These are phyloP conservation scores for Aureobasidium sp. DNA, from an alignment of 2,329 filamentous ascomycete genomes.

Conservation along the genomic window DNA sequence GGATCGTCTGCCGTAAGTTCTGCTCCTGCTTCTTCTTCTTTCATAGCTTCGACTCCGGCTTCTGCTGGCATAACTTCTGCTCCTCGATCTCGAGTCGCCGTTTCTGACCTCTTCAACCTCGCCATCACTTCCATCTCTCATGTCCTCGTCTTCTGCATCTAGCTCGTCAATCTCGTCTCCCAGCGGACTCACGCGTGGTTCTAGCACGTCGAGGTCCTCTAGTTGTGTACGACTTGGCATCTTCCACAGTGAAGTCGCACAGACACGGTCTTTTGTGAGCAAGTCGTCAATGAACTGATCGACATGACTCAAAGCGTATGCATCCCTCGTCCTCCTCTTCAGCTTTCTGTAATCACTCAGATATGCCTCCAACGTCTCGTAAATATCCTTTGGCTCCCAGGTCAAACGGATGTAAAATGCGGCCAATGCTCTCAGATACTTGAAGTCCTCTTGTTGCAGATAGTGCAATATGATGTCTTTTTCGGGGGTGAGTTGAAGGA, in stretches of 20 bases:
- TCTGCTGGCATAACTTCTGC: slow-evolving; percentile 6
- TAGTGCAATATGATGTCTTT: slow-evolving; percentile 76
- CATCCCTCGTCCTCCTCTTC: slow-evolving; percentile 65
- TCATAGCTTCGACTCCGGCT: slow-evolving; percentile 6
- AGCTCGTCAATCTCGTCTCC: slow-evolving; percentile 68
- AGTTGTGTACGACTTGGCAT: slow-evolving; percentile 73
- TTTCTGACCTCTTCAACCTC: slow-evolving; percentile 22
- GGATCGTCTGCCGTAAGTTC: not conserved
- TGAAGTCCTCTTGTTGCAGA: slow-evolving; percentile 61
- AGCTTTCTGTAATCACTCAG: slow-evolving; percentile 79
- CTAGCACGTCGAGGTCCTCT: slow-evolving; percentile 82
- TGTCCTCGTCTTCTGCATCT: slow-evolving; percentile 46
- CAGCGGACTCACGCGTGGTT: slow-evolving; percentile 76
- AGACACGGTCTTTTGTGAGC: slow-evolving; percentile 80
- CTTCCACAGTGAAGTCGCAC: slow-evolving; percentile 87
- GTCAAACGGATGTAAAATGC: slow-evolving; percentile 92
- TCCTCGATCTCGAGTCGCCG: slow-evolving; percentile 14
- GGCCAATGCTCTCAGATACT: slow-evolving; percentile 81
- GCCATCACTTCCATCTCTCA: slow-evolving; percentile 23
- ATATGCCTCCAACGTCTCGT: slow-evolving; percentile 70
- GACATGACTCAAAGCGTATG: slow-evolving; percentile 70
- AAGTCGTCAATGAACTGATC: slow-evolving; percentile 94
- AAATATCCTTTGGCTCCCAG: slow-evolving; percentile 73
- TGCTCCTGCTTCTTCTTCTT: slow-evolving; percentile 6
- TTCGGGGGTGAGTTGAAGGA: slow-evolving; percentile 78